phyloP scores from a whole-genome alignment of 768 basidiomycete genomes.

The Mycena filopes region DNA sequence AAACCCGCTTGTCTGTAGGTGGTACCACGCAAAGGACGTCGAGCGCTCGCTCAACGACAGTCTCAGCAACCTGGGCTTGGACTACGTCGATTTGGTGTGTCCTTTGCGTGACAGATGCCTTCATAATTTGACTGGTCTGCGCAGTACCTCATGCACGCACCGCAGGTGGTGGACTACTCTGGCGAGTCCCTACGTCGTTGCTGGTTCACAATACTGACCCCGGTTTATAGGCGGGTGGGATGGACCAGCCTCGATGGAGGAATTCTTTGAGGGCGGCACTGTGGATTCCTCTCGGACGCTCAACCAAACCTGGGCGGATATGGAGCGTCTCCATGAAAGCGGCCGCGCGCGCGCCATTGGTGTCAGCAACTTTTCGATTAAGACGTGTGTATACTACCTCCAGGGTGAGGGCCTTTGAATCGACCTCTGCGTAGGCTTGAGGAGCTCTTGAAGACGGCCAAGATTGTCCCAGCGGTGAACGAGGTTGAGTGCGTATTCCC shows the following conservation, averaged over 20 bases:
- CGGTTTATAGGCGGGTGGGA: conserved; percentile 25
- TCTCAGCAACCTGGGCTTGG: conserved; percentile 50
- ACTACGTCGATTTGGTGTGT: conserved; percentile 61
- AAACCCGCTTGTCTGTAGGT: conserved; percentile 37
- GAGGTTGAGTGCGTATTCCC: conserved; percentile 53
- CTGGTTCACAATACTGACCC: neutral
- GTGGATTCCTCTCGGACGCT: conserved; percentile 44
- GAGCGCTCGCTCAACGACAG: conserved; percentile 54
- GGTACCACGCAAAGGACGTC: conserved; percentile 52
- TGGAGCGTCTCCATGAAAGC: conserved; percentile 60
- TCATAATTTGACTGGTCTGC: too few relatives aligned
- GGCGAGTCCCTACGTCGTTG: conserved; percentile 29
- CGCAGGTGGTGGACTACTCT: conserved; percentile 49
- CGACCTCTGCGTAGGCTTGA: conserved; percentile 41
- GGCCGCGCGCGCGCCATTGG: conserved; percentile 64
- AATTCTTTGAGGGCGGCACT: conserved; percentile 35
- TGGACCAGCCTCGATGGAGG: conserved; percentile 45
- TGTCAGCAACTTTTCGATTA: conserved; percentile 69
- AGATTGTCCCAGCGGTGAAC: conserved; percentile 57
- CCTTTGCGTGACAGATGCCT: neutral
- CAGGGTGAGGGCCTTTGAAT: too few relatives aligned
- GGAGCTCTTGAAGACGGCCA: conserved; percentile 51
- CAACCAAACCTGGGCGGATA: conserved; percentile 59
- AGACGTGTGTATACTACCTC: conserved; percentile 50
- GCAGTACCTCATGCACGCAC: conserved; percentile 65